A percentile compares a stretch with the other conserved stretches of the same genome.
These are phyloP conservation scores for Phytophthora brassicae DNA, from an alignment of 352 stramenopile species.

Conservation along the genomic window DNA sequence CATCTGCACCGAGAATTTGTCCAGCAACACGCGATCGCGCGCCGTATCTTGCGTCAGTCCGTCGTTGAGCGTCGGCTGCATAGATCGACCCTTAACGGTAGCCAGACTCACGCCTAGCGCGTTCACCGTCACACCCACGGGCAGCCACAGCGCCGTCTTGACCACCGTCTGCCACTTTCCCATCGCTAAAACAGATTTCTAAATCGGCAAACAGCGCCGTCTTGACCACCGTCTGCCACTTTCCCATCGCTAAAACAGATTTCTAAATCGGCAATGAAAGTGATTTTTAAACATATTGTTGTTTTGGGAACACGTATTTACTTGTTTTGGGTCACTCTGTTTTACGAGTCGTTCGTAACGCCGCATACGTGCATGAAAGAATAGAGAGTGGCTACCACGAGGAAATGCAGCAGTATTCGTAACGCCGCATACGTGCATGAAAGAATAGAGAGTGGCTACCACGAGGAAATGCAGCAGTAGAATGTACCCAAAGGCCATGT, in stretches of 20 bases:
- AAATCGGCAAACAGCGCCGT: too few relatives aligned
- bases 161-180: constrained; percentile 60
- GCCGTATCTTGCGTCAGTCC: constrained; percentile 63
- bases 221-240: too few relatives aligned
- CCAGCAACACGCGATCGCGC: constrained; percentile 80
- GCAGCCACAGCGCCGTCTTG: constrained; percentile 76
- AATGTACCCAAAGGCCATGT: constrained; percentile 85
- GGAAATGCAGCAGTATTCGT: constrained; percentile 85
- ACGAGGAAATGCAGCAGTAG: constrained; percentile 86
- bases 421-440: constrained; percentile 84
- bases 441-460: constrained; percentile 84
- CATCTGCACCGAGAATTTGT: constrained; percentile 86
- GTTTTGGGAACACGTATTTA: too few relatives aligned
- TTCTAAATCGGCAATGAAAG: too few relatives aligned
- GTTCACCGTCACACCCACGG: constrained; percentile 80
- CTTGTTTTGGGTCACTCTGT: background rate
- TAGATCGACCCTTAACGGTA: constrained; percentile 78
- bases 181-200: too few relatives aligned
- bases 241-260: too few relatives aligned
- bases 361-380: constrained; percentile 86
- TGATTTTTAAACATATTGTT: too few relatives aligned
- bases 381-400: constrained; percentile 86
- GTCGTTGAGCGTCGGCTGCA: constrained; percentile 83
- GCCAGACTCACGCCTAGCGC: constrained; percentile 66
- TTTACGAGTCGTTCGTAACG: constrained; percentile 67